Conservation (phyloP, 2,329 filamentous ascomycete genomes). For the Trichoderma koningiopsis region DNA sequence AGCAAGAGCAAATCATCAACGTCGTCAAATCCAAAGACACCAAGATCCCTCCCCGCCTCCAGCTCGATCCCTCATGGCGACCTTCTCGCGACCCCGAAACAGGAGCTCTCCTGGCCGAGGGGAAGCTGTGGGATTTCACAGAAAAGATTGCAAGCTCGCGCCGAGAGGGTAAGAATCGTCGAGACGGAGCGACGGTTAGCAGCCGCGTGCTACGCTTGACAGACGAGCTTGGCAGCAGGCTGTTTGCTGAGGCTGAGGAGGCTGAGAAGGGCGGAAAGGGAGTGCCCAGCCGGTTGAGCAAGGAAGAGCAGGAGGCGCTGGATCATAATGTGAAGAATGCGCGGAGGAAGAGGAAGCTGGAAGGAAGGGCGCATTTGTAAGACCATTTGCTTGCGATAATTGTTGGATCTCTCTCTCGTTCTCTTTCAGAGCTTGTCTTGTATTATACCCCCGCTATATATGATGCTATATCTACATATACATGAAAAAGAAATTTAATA, state of each 20-base stretch:
- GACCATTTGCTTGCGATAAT: not conserved
- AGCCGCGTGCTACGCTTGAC: conserved; percentile 77
- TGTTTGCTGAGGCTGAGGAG: conserved; percentile 64
- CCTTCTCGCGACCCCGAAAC: conserved; percentile 65
- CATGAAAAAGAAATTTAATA: not conserved
- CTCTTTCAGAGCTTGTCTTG: not conserved
- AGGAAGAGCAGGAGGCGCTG: conserved; percentile 52
- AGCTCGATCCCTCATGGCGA: conserved; percentile 73
- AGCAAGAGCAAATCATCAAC: conserved; percentile 86
- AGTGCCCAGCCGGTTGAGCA: conserved; percentile 48
- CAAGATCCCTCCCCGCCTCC: conserved; percentile 63
- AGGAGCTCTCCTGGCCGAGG: conserved; percentile 66
- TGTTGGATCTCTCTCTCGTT: not conserved
- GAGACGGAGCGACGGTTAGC: conserved; percentile 89
- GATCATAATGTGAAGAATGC: conserved; percentile 49
- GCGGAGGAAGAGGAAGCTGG: conserved; percentile 51
- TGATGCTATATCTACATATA: conserved; percentile 19
- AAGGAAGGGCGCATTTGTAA: conserved; percentile 55
- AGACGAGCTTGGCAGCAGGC: conserved; percentile 67
- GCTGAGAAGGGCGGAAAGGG: conserved; percentile 42
- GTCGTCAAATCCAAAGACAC: conserved; percentile 69
- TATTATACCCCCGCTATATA: conserved; percentile 21
- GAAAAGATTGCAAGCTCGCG: conserved; percentile 81
- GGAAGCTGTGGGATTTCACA: conserved; percentile 87
- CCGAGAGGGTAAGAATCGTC: conserved; percentile 90